These are phyloP conservation scores for Coniferiporia weirii DNA, from an alignment of 1,284 basidiomycete species.

Conservation along the genomic window DNA sequence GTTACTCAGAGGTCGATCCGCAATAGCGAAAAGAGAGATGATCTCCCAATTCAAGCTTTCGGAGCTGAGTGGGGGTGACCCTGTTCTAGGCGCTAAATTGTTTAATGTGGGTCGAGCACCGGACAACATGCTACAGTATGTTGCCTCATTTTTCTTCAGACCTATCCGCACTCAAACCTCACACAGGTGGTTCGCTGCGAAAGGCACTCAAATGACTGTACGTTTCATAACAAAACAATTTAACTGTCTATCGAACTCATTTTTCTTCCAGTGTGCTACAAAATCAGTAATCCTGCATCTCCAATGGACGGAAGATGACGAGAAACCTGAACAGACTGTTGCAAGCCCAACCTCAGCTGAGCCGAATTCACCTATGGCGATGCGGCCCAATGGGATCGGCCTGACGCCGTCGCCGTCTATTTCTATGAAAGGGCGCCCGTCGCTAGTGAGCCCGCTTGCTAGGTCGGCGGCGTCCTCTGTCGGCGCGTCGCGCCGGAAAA, in stretches of 20 bases:
- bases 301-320: conserved; percentile 76
- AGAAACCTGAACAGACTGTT: conserved; percentile 25
- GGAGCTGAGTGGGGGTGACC: conserved; percentile 69
- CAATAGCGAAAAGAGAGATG: conserved; percentile 73
- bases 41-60: conserved; percentile 84
- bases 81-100: conserved; percentile 57
- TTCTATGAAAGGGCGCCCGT: conserved; percentile 16
- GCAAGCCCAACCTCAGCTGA: conserved; percentile 14
- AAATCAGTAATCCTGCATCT: conserved; percentile 84
- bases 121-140: conserved; percentile 79
- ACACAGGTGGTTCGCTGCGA: conserved; percentile 81
- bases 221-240: conserved; percentile 22
- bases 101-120: conserved; percentile 72
- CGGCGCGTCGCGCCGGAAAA: conserved; percentile 9
- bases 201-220: conserved; percentile 87
- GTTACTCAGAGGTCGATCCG: neutral
- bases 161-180: conserved; percentile 9
- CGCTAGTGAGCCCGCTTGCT: conserved; percentile 2
- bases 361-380: conserved; percentile 20
- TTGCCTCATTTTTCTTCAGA: conserved; percentile 17
- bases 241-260: neutral
- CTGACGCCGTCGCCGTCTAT: conserved; percentile 32
- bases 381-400: conserved; percentile 35
- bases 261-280: conserved; percentile 67
- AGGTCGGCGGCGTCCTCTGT: conserved; percentile 22